phyloP scores from a whole-genome alignment of 2,329 filamentous ascomycete species.

The Periconia digitata region DNA sequence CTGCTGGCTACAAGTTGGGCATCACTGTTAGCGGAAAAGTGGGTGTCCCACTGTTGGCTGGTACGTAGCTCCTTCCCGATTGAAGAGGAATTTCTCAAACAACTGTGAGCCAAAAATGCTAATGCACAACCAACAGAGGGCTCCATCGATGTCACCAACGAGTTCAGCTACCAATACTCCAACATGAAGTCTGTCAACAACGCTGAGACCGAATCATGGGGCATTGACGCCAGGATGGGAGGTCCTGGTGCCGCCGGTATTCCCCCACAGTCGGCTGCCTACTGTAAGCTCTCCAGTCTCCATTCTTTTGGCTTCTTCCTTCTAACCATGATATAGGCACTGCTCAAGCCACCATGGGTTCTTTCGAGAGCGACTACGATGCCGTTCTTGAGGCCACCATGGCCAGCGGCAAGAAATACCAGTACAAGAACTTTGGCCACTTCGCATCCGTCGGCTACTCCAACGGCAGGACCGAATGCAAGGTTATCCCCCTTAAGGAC shows the following conservation, averaged over 20 bases:
- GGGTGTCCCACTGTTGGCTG: background rate
- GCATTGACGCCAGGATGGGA: background rate
- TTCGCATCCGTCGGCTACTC: constrained; percentile 1
- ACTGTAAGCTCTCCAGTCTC: background rate
- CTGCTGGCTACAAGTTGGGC: background rate
- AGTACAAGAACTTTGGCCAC: background rate
- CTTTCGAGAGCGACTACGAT: constrained; percentile 1
- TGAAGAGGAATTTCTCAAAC: too few species aligned
- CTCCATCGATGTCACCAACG: background rate
- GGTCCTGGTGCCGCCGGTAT: background rate
- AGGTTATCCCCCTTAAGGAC: background rate
- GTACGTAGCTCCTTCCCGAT: too few species aligned
- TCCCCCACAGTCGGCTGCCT: background rate
- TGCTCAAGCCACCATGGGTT: constrained; percentile 2
- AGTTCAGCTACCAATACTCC: background rate
- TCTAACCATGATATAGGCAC: background rate
- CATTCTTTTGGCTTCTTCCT: background rate
- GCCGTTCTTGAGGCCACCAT: background rate
- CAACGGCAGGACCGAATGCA: background rate
- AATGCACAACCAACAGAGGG: too few species aligned
- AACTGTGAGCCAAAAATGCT: too few species aligned
- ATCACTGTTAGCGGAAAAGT: background rate
- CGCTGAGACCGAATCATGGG: background rate
- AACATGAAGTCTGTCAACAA: background rate
- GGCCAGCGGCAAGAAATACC: constrained; percentile 1